Percentiles rank a stretch among this genome's conserved stretches.
phyloP scores from a whole-genome alignment of 495 filamentous ascomycete genomes.

The Lasiosphaeris hirsuta region DNA sequence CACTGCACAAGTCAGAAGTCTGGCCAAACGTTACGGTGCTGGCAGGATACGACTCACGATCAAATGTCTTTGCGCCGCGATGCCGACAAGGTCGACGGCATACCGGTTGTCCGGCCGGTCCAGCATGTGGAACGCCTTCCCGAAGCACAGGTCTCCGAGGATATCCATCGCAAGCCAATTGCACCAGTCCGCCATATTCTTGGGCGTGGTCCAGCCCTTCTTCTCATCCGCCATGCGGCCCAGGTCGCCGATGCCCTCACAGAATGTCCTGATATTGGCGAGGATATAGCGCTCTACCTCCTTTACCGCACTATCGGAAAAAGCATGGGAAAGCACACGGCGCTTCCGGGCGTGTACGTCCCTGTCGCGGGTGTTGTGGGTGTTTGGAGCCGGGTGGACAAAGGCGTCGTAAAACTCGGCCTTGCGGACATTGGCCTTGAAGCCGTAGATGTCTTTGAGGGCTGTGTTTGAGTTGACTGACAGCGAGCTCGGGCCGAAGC shows the following conservation, averaged over 20 bases:
- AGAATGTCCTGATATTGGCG: slow-evolving; percentile 48
- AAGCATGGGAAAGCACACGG: slow-evolving; percentile 60
- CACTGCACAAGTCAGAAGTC: slow-evolving; percentile 32
- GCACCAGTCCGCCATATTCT: slow-evolving; percentile 61
- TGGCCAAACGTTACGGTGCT: background rate
- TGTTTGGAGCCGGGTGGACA: slow-evolving; percentile 56
- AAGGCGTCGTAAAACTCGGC: slow-evolving; percentile 63
- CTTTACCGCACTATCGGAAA: slow-evolving; percentile 56
- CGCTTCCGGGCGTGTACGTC: slow-evolving; percentile 59
- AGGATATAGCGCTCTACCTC: slow-evolving; percentile 58
- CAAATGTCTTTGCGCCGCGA: slow-evolving; percentile 53
- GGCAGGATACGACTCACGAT: slow-evolving; percentile 41
- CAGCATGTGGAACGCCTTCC: slow-evolving; percentile 70
- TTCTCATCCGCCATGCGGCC: slow-evolving; percentile 33
- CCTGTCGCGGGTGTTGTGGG: slow-evolving; percentile 59
- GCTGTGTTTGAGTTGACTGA: slow-evolving; percentile 56
- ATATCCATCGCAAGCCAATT: slow-evolving; percentile 71
- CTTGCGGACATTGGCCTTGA: slow-evolving; percentile 59
- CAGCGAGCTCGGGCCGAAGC: slow-evolving; percentile 60
- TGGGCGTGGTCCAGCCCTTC: slow-evolving; percentile 43
- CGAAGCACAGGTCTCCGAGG: slow-evolving; percentile 67
- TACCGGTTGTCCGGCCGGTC: slow-evolving; percentile 56
- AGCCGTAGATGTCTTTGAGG: slow-evolving; percentile 60
- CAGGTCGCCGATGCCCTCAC: slow-evolving; percentile 43
- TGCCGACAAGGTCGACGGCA: slow-evolving; percentile 54